phyloP scores from a whole-genome alignment of 352 stramenopile genomes.

The Thalassiosira hispida region DNA sequence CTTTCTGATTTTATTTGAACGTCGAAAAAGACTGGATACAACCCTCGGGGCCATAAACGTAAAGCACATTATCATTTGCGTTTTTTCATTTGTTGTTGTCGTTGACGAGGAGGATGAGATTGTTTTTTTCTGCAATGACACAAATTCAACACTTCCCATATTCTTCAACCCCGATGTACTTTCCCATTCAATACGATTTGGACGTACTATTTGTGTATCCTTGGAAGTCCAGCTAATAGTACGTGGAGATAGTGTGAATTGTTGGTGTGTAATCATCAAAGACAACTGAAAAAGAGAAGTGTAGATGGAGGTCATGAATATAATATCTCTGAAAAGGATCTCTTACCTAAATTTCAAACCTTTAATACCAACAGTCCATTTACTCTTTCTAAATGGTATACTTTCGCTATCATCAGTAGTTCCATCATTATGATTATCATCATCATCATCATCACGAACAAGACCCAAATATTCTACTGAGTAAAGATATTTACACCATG shows the following conservation, averaged over 20 bases:
- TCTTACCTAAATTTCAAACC: slow-evolving; percentile 60
- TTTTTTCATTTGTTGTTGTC: background rate
- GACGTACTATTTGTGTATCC: slow-evolving; percentile 51
- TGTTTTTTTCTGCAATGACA: background rate
- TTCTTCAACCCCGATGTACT: slow-evolving; percentile 75
- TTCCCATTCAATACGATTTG: slow-evolving; percentile 73
- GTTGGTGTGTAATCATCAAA: background rate
- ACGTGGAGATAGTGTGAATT: background rate
- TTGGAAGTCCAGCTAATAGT: slow-evolving; percentile 62
- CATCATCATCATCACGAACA: slow-evolving; percentile 7
- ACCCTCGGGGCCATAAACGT: slow-evolving; percentile 63
- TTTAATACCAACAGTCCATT: slow-evolving; percentile 74
- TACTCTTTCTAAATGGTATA: slow-evolving; percentile 48
- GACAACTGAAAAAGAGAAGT: background rate
- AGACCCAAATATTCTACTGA: slow-evolving; percentile 62
- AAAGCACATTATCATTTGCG: slow-evolving; percentile 69
- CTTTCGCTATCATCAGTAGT: background rate
- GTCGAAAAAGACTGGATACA: slow-evolving; percentile 59
- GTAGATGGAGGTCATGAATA: no score
- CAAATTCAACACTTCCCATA: slow-evolving; percentile 68
- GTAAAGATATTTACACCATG: slow-evolving; percentile 75
- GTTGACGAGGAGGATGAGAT: background rate
- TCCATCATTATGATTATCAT: background rate
- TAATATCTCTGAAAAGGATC: no score
- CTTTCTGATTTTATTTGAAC: slow-evolving; percentile 53